A percentile compares a stretch with the other conserved stretches of the same genome.
phyloP scores from a whole-genome alignment of 805 yeast species.

The Cyberlindnera mrakii region DNA sequence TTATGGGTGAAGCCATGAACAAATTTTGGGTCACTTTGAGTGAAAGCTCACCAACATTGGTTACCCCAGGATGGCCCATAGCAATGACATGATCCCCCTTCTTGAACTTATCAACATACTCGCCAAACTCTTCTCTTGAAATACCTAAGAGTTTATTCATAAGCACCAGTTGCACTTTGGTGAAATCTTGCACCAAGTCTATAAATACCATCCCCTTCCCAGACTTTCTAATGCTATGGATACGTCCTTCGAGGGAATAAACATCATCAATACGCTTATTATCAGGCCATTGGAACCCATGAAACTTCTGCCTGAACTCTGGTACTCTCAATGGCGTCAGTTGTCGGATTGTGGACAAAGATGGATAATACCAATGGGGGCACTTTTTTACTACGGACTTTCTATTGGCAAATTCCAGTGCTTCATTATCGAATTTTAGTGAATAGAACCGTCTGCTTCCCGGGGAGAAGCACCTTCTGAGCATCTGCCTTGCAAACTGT shows the following conservation, averaged over 20 bases:
- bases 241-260: slow-evolving; percentile 44
- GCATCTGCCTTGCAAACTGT: neutral
- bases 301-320: slow-evolving; percentile 30
- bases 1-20: slow-evolving; percentile 56
- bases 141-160: slow-evolving; percentile 42
- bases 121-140: slow-evolving; percentile 36
- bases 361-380: slow-evolving; percentile 21
- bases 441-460: slow-evolving; percentile 4
- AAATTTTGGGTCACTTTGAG: slow-evolving; percentile 50
- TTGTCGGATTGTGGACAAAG: slow-evolving; percentile 13
- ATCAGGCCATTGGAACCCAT: slow-evolving; percentile 19
- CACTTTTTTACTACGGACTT: slow-evolving; percentile 11
- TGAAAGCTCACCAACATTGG: slow-evolving; percentile 76
- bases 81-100: slow-evolving; percentile 70
- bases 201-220: slow-evolving; percentile 67
- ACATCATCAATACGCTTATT: slow-evolving; percentile 19
- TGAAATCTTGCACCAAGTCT: slow-evolving; percentile 59
- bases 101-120: slow-evolving; percentile 35
- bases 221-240: slow-evolving; percentile 50
- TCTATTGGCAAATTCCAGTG: slow-evolving; percentile 21
- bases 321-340: slow-evolving; percentile 30
- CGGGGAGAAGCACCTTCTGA: slow-evolving; percentile 1
- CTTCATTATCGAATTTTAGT: slow-evolving; percentile 15
- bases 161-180: slow-evolving; percentile 55
- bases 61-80: slow-evolving; percentile 65